A percentile compares a stretch with the other conserved stretches of the same genome.
phyloP scores from a whole-genome alignment of 2,329 filamentous ascomycete genomes.

The Verticillium dahliae region DNA sequence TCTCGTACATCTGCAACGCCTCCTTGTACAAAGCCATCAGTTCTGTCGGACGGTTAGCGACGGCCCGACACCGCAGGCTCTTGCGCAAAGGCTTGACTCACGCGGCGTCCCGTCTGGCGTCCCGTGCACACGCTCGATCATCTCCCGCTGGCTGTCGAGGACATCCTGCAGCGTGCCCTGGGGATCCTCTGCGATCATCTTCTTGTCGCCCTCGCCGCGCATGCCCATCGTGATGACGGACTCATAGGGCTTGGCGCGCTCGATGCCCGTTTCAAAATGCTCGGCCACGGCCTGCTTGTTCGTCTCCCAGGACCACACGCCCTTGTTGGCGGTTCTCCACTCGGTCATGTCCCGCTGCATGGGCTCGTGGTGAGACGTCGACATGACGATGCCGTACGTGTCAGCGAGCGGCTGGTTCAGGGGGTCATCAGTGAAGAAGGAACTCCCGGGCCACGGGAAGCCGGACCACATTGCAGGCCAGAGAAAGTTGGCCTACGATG shows the following conservation, averaged over 20 bases:
- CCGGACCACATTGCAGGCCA: conserved; percentile 62
- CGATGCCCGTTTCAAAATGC: conserved; percentile 51
- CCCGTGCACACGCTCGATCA: conserved; percentile 45
- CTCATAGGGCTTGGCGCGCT: conserved; percentile 48
- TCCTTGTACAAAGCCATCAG: conserved; percentile 62
- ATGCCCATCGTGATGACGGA: conserved; percentile 53
- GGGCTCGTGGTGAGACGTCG: conserved; percentile 59
- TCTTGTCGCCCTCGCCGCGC: conserved; percentile 53
- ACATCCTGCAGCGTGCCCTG: conserved; percentile 45
- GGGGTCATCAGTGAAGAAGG: conserved; percentile 57
- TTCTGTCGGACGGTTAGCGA: conserved; percentile 26
- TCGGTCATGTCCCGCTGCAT: conserved; percentile 54
- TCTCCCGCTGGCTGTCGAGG: conserved; percentile 45
- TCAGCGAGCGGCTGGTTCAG: conserved; percentile 53
- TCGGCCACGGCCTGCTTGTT: conserved; percentile 47
- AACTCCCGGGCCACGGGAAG: conserved; percentile 38
- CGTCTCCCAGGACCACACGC: conserved; percentile 53
- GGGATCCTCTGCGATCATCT: conserved; percentile 42
- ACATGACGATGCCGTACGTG: conserved; percentile 57
- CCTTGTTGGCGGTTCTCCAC: conserved; percentile 32
- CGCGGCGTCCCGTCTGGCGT: conserved; percentile 31
- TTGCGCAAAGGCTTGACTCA: conserved; percentile 17
- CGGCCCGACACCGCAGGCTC: not conserved
- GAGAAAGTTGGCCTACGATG: conserved; percentile 49
- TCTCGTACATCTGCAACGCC: conserved; percentile 56